These are phyloP conservation scores for Diddensiella santjacobensis DNA, from an alignment of 805 yeast species.

Conservation along the genomic window DNA sequence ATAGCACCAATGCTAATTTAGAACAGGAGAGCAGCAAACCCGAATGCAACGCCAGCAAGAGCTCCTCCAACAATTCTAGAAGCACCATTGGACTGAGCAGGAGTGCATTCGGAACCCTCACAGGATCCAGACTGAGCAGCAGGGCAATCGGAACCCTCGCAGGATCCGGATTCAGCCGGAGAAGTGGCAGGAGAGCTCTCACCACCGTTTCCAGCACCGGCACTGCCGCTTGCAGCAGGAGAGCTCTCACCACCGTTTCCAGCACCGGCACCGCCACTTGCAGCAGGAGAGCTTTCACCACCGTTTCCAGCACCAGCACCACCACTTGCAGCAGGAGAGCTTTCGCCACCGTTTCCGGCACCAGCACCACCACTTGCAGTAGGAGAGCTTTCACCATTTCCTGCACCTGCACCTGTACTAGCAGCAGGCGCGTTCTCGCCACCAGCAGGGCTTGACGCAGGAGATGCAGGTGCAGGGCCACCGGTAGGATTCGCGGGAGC, in stretches of 20 bases:
- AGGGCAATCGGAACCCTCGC: conserved; percentile 11
- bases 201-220: not conserved
- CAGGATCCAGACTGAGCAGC: conserved; percentile 7
- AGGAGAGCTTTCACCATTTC: conserved; percentile 5
- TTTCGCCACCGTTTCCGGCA: too few relatives aligned
- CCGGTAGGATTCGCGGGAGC: not conserved
- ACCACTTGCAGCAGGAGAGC: not conserved
- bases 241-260: not conserved
- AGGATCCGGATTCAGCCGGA: not conserved
- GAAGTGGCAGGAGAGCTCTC: not conserved
- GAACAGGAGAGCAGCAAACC: conserved; percentile 14
- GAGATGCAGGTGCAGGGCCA: conserved; percentile 1
- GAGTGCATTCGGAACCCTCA: too few relatives aligned
- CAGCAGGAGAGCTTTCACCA: not conserved
- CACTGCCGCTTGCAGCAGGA: not conserved
- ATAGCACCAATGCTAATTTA: too few relatives aligned
- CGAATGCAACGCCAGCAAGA: conserved; percentile 14
- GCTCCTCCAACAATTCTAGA: conserved; percentile 13
- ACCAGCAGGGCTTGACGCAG: not conserved
- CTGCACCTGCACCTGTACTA: conserved; percentile 1
- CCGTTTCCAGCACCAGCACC: too few relatives aligned
- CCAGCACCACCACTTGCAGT: too few relatives aligned
- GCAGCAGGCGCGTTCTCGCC: conserved; percentile 3
- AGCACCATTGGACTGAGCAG: conserved; percentile 2
- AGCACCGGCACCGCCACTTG: not conserved